Conservation (phyloP, 1,284 basidiomycete species). For the Austroboletus olivaceoglutinosus region DNA sequence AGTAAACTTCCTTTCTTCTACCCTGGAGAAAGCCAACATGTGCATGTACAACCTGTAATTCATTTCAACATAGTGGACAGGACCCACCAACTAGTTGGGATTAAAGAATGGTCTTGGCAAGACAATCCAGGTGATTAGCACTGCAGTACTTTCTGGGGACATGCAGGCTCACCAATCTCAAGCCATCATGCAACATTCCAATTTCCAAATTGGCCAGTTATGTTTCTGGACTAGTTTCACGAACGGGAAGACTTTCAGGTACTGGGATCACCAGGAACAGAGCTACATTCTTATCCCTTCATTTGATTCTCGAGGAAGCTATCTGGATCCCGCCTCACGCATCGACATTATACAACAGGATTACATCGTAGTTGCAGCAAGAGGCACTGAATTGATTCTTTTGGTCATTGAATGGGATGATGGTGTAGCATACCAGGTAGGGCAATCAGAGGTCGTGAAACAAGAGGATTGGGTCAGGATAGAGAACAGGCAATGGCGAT, state of each 20-base stretch:
- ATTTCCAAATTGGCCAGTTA: conserved; percentile 5
- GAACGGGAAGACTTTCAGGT: conserved; percentile 1
- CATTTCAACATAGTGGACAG: conserved; percentile 15
- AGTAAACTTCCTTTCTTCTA: too few species aligned
- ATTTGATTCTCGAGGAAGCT: too few species aligned
- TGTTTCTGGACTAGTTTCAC: conserved; percentile 19
- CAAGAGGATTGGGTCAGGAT: conserved; percentile 11
- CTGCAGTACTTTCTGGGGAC: too few species aligned
- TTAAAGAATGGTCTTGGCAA: conserved; percentile 3
- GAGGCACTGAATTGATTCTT: neutral
- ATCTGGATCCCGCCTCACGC: neutral
- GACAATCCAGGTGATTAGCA: neutral
- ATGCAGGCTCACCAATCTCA: too few species aligned
- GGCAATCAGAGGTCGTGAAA: neutral
- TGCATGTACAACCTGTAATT: neutral
- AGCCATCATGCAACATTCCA: too few species aligned
- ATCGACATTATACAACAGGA: conserved; percentile 15
- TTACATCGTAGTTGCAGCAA: conserved; percentile 17
- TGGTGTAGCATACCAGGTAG: conserved; percentile 17
- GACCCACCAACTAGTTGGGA: neutral
- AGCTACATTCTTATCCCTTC: neutral
- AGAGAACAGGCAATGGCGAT: conserved; percentile 22
- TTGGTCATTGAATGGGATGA: too few species aligned
- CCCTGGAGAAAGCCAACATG: neutral
- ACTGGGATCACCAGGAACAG: neutral